A percentile compares a stretch with the other conserved stretches of the same genome.
These are phyloP conservation scores for cucumber (Cucumis sativus) DNA, from an alignment of 306 rosid species.

Conservation along the genomic window Cucumber_9930_V3 NC_026660.2:7541501-7542000, in stretches of 20 bases:
- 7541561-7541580: not conserved
- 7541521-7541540: not conserved
- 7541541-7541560: not conserved
- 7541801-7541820: conserved; percentile 1
- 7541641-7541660: not conserved
- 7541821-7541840: conserved; percentile 5
- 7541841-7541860: not conserved
- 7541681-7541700: not conserved
- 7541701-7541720: conserved; percentile 1
- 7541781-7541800: not conserved
- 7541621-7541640: not conserved
- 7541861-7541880: not conserved
- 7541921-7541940: not conserved
- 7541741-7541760: not conserved
- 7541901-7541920: not conserved
- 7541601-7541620: not conserved
- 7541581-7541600: not conserved
- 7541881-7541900: not conserved
- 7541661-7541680: not conserved
- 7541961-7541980: conserved; percentile 5
- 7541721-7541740: not conserved
- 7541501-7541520: not conserved
- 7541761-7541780: not conserved
- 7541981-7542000: not conserved
- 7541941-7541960: not conserved